phyloP scores from a whole-genome alignment of 2,329 filamentous ascomycete genomes.

The Aspergillus texensis region DNA sequence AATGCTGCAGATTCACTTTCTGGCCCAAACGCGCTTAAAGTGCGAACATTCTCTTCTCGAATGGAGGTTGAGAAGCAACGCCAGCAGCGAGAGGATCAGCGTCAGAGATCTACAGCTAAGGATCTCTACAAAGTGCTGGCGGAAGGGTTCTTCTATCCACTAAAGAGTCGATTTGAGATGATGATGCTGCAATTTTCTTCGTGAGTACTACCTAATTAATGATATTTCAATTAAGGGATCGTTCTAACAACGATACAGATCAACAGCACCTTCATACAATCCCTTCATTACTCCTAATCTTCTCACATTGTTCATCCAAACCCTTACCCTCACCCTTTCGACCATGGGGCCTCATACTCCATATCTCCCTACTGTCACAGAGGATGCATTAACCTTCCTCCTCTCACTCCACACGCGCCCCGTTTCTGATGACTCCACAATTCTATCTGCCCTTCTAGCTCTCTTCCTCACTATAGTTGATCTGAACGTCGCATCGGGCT shows the following conservation, averaged over 20 bases:
- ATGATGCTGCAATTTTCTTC: conserved; percentile 57
- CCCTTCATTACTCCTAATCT: conserved; percentile 75
- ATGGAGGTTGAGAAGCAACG: conserved; percentile 65
- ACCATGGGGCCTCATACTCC: conserved; percentile 80
- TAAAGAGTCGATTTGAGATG: conserved; percentile 78
- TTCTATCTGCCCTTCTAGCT: conserved; percentile 76
- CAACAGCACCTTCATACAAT: conserved; percentile 48
- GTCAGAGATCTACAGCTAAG: conserved; percentile 68
- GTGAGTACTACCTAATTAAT: conserved; percentile 33
- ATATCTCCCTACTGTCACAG: conserved; percentile 75
- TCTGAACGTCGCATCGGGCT: conserved; percentile 62
- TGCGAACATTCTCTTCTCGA: conserved; percentile 83
- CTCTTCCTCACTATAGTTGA: conserved; percentile 79
- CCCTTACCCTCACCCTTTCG: conserved; percentile 78
- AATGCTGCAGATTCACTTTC: conserved; percentile 76
- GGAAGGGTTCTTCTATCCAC: conserved; percentile 80
- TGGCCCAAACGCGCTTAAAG: conserved; percentile 82
- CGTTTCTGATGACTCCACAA: conserved; percentile 62
- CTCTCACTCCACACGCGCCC: conserved; percentile 63
- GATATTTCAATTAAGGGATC: not conserved
- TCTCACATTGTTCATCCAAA: conserved; percentile 80
- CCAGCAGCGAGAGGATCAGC: conserved; percentile 44
- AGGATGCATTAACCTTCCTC: conserved; percentile 82
- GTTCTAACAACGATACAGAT: conserved; percentile 26
- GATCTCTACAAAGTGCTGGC: conserved; percentile 76